phyloP scores from a whole-genome alignment of 345 rosid genomes.

The Brassica juncea region DNA sequence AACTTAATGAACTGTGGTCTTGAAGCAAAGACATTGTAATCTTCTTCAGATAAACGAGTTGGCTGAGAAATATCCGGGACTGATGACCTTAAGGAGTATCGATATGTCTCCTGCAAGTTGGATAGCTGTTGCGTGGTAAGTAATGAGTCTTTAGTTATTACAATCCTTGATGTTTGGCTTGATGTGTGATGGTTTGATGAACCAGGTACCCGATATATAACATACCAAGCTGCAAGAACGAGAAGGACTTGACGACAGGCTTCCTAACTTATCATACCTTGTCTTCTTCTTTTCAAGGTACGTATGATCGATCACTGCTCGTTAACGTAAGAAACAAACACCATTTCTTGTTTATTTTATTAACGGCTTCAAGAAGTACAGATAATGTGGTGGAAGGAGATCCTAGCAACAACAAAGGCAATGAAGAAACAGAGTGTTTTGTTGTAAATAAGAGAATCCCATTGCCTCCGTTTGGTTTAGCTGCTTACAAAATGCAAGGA shows the following conservation, averaged over 20 bases:
- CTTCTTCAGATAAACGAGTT: constrained; percentile 53
- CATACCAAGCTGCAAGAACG: constrained; percentile 56
- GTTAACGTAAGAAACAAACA: neutral
- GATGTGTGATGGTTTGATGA: constrained; percentile 1
- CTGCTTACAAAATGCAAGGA: constrained; percentile 77
- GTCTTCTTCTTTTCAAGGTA: constrained; percentile 82
- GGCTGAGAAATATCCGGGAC: constrained; percentile 49
- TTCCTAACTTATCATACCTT: constrained; percentile 77
- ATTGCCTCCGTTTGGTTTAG: constrained; percentile 69
- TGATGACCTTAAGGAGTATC: constrained; percentile 62
- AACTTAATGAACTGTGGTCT: neutral
- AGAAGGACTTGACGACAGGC: constrained; percentile 65
- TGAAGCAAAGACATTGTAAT: neutral
- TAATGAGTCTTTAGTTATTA: neutral
- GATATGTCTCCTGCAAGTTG: constrained; percentile 93
- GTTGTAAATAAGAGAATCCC: constrained; percentile 37
- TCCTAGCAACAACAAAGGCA: constrained; percentile 53
- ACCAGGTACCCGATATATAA: constrained; percentile 79
- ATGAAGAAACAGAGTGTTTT: constrained; percentile 33
- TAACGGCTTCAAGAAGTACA: neutral
- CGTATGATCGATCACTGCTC: neutral
- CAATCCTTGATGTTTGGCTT: neutral
- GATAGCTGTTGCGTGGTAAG: constrained; percentile 93
- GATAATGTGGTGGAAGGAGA: constrained; percentile 50
- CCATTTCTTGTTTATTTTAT: neutral